These are phyloP conservation scores for Eimeria maxima DNA, from an alignment of 169 alveolate species.

Conservation along the genomic window DNA sequence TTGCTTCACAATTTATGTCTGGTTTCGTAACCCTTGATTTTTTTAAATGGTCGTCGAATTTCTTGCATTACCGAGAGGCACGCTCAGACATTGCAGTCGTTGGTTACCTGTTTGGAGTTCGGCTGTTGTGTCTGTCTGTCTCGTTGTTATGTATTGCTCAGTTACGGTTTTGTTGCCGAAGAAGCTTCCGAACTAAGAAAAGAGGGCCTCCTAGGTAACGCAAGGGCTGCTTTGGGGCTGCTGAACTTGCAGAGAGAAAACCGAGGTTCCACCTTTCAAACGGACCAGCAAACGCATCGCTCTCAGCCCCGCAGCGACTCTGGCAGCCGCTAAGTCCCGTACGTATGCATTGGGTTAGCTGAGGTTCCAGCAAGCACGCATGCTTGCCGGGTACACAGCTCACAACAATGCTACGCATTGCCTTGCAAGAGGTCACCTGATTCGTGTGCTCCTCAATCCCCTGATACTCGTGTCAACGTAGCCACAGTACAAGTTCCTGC, in stretches of 20 bases:
- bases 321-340: neutral
- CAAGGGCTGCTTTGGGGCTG: conserved; percentile 63
- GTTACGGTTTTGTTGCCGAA: conserved; percentile 66
- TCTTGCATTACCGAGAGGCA: neutral
- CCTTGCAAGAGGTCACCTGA: neutral
- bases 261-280: neutral
- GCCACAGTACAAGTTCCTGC: neutral
- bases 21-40: no score
- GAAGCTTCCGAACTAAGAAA: neutral
- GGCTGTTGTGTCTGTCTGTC: neutral
- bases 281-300: neutral
- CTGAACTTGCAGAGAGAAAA: conserved; percentile 6
- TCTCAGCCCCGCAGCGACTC: conserved; percentile 41
- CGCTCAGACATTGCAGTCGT: neutral
- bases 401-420: neutral
- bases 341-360: neutral
- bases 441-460: neutral
- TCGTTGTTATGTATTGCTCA: neutral
- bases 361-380: neutral
- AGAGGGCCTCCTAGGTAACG: conserved; percentile 40
- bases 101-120: neutral
- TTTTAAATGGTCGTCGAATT: neutral
- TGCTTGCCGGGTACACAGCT: neutral
- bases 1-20: neutral
- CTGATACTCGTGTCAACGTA: neutral